phyloP scores from a whole-genome alignment of 1,284 basidiomycete species.

The Albatrellus sp. region DNA sequence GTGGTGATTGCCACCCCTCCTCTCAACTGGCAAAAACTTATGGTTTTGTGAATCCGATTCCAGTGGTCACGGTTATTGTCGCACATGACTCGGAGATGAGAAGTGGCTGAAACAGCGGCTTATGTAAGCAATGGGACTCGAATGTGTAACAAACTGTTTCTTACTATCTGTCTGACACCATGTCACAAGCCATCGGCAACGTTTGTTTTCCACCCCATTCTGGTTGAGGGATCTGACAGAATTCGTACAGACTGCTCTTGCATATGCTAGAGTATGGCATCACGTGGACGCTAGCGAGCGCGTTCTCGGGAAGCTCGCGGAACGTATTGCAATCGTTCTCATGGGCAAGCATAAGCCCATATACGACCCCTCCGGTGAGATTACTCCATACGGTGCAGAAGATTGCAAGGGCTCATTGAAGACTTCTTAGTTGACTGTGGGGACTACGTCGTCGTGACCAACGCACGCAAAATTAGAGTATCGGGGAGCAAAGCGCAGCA shows the following conservation, averaged over 20 bases:
- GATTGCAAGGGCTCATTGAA: too few species aligned
- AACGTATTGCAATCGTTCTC: conserved; percentile 85
- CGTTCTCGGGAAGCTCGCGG: conserved; percentile 85
- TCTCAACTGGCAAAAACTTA: too few species aligned
- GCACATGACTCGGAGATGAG: too few species aligned
- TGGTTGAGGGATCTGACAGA: not conserved
- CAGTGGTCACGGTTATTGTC: too few species aligned
- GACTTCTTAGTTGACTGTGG: conserved; percentile 71
- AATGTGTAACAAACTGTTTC: not conserved
- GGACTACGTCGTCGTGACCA: conserved; percentile 96
- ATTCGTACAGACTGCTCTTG: conserved; percentile 70
- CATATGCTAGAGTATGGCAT: conserved; percentile 92
- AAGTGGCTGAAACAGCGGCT: not conserved
- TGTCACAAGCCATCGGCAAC: conserved; percentile 60
- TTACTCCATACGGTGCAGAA: not conserved
- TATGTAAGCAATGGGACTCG: not conserved
- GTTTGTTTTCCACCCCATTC: conserved; percentile 24
- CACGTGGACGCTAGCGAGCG: conserved; percentile 87
- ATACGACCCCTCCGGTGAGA: conserved; percentile 80
- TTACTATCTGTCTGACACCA: conserved; percentile 12
- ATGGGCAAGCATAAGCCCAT: conserved; percentile 99
- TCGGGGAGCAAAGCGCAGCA: conserved; percentile 88
- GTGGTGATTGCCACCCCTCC: too few species aligned
- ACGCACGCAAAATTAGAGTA: conserved; percentile 76
- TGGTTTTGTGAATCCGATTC: too few species aligned